These are phyloP conservation scores for Eurotiales sp. DNA, from an alignment of 2,329 filamentous ascomycete genomes.

Conservation along the genomic window DNA sequence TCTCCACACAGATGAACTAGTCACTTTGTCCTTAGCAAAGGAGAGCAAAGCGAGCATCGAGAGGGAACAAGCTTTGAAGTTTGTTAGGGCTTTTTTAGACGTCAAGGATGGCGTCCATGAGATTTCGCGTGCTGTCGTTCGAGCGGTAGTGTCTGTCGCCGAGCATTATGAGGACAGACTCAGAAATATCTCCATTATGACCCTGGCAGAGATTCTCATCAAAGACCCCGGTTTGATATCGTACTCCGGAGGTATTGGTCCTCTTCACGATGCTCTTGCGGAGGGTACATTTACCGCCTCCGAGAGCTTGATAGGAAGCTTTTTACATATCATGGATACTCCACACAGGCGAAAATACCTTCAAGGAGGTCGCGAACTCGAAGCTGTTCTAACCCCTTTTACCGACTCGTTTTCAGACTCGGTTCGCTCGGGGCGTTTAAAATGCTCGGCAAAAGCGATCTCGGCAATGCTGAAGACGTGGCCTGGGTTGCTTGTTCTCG, in stretches of 20 bases:
- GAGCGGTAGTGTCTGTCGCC: conserved; percentile 86
- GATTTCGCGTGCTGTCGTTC: conserved; percentile 78
- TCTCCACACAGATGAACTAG: conserved; percentile 87
- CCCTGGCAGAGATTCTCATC: conserved; percentile 84
- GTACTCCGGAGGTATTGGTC: conserved; percentile 76
- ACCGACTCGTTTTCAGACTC: conserved; percentile 68
- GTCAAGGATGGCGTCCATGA: conserved; percentile 89
- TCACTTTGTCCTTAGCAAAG: conserved; percentile 88
- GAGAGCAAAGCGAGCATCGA: conserved; percentile 97
- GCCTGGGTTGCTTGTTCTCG: conserved; percentile 84
- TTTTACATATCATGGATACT: conserved; percentile 83
- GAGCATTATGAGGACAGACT: conserved; percentile 82
- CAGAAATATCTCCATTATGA: conserved; percentile 86
- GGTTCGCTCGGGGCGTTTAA: conserved; percentile 62
- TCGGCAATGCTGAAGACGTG: conserved; percentile 87
- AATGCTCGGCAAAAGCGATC: conserved; percentile 89
- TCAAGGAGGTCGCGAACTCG: conserved; percentile 83
- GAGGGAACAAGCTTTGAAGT: conserved; percentile 93
- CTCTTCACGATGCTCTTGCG: conserved; percentile 85
- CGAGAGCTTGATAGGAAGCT: conserved; percentile 81
- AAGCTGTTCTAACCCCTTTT: conserved; percentile 85
- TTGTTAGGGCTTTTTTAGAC: conserved; percentile 89
- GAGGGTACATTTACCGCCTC: conserved; percentile 91
- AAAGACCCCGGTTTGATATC: conserved; percentile 78
- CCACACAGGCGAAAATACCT: conserved; percentile 77